Evolutionary conservation across 2,329 filamentous ascomycete genomes (phyloP), one percentile per base, ranked within the genome.

Genomic region (Hymenoscyphus albidus): DNA sequence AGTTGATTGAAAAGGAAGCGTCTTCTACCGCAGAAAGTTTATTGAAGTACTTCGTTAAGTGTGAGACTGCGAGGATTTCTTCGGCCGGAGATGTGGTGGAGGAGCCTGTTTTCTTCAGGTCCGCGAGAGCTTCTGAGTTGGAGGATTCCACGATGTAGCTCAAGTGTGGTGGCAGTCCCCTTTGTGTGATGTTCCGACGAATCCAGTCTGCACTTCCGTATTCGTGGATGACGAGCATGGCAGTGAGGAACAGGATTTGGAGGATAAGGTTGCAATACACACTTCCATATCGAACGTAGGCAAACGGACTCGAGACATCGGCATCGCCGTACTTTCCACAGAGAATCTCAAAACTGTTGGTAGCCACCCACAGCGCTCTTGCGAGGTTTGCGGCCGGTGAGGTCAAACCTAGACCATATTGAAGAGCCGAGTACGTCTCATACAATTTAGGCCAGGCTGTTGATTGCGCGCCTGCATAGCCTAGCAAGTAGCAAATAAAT

Each of bases 1-100:
- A 78, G 0, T 81, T 79, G 1, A 89, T 85, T 18, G 83, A 83
- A 65, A 90, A 89, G 0, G 84, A 85, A n/a, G 88, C 81, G 69
- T 89, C 82, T 67, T 88, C 80, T 5, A 89, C 85, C 1, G 86
- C 87, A 35, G 82, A 76, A 62, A 83, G 83, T 59, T 78, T 78
- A n/a, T 82, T 81, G 69, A 88, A 89, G 6, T 79, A 78, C 72
- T 89, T 89, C 54, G 80, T 83, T 18, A 88, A 75, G 1, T 83
- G 84, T 71, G 88, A 88, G 1, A 84, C 80, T 66, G 90, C 89
- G 59, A 92, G 79, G 0, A 80, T 76, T 58, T 79, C 74, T 0
- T 56, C 54, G 4, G 78, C 73, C 5, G 76, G 22, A 27, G 38
- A 31, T 22, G 72, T 64, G 6, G 78, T 74, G 6, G 76, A 64